Evolutionary conservation across 495 filamentous ascomycete species (phyloP), one percentile per base, ranked within the genome.

Genomic region (Tetracladium marchalianum): DNA sequence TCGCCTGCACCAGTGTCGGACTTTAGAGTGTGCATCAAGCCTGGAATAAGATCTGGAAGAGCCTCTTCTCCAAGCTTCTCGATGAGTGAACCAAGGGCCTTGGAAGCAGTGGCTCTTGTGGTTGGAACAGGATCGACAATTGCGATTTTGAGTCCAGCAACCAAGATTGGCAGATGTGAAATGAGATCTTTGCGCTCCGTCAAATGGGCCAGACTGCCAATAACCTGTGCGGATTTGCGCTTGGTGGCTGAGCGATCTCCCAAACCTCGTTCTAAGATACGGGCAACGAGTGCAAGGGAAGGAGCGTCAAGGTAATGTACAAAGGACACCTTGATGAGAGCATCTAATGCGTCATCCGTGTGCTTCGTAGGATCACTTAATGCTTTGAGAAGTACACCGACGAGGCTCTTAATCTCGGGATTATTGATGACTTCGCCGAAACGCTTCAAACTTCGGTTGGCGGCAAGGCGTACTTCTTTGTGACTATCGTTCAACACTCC

Each of bases 351-450:
- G 50, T 92, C 86, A 62, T 98, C 92, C 0, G 92, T 98, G 65
- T 94, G 86, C 60, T 94, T 98, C 5, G 93, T 97, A 0, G 92
- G 90, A 60, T 98, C 92, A 57, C 90, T 96, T 44, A 98, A 75
- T 36, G 92, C 93, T 67, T 97, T 97, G 46, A 98, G 79, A 7
- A 98, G 73, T 34, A 96, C 85, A 50, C 81, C 78, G 44, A 96
- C 92, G 27, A 95, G 67, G 49, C 80, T 73, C 72, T 94, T 95
- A 54, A 98, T 85, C 62, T 98, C 92, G 10, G 92, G 92, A 62
- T 97, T 97, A 66, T 78, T 92, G 65, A 98, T 97, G 48, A 98
- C 93, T 52, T 98, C 92, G 40, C 92, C 92, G 64, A 98, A 98
- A 16, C 92, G 82, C 68, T 98, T 90, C 60, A 98, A 74, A 66